Conservation (phyloP, 768 basidiomycete species). For the Mycena albidolilacea region DNA sequence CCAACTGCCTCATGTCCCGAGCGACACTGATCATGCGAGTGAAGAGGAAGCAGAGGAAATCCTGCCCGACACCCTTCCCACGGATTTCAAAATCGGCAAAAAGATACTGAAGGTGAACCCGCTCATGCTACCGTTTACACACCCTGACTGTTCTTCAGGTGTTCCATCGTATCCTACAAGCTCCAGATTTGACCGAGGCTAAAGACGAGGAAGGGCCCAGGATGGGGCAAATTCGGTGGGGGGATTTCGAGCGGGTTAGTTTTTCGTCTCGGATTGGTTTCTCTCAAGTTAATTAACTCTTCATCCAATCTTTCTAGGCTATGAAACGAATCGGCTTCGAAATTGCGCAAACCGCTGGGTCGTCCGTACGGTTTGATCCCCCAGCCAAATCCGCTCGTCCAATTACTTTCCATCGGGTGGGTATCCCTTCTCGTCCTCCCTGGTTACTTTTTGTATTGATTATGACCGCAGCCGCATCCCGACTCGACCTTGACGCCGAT, state of each 20-base stretch:
- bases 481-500: conserved; percentile 35
- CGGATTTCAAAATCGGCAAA: conserved; percentile 36
- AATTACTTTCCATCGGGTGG: conserved; percentile 40
- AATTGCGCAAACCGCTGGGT: conserved; percentile 35
- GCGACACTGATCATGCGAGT: not conserved
- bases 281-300: not conserved
- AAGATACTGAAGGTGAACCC: conserved; percentile 29
- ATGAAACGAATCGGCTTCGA: conserved; percentile 40
- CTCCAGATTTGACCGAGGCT: not conserved
- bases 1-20: not conserved
- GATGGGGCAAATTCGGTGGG: conserved; percentile 39
- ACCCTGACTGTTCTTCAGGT: conserved; percentile 1
- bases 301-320: conserved; percentile 7
- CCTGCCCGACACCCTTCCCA: conserved; percentile 35
- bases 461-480: conserved; percentile 34
- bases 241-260: conserved; percentile 37
- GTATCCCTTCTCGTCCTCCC: not conserved
- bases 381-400: conserved; percentile 35
- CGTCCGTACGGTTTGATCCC: conserved; percentile 40
- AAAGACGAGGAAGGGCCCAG: conserved; percentile 10
- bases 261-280: not conserved
- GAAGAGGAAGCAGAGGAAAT: conserved; percentile 10
- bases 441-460: not conserved
- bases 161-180: conserved; percentile 34
- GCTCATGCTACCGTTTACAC: not conserved